Base-by-base conservation (phyloP, 1,284 basidiomycete species). In the Tilletia walkeri region DNA sequence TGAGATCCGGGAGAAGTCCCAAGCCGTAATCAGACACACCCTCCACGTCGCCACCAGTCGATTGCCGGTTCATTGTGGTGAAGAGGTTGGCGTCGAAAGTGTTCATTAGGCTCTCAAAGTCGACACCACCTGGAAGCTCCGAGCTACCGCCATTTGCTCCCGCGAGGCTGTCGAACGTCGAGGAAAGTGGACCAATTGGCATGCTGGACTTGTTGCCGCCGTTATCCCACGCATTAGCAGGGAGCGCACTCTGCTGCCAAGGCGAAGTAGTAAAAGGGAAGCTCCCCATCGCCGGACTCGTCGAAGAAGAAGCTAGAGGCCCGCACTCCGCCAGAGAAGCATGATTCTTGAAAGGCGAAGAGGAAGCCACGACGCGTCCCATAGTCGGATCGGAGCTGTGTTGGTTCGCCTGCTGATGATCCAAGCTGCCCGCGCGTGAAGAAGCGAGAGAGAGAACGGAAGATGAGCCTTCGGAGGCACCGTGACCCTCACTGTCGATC, bases 31-130 rank as follows among this genome's bases (percentile, higher is more conserved):
- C 34, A 5, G 56, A 9, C 20, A 30, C 18, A 30, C 20, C 36
- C 14, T 10, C 56, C 24, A 61, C 24, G 6, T 61, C 56, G 7
- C 24, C 10, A 5, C 16, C 24, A 30, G 14, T 7, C 24, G 24
- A 36, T 45, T 7, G 41, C 41, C 14, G 41, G 14, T 45, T 45
- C 41, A 45, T 7, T 45, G 41, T 9, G 18, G 34, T 61, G 56
- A 61, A 61, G 20, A 61, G 16, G 56, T 10, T 34, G 18, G 56
- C 56, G 56, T 61, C 56, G 36, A 61, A 61, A 6, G 24, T 61
- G 56, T 61, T 61, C 24, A 61, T 30, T 2, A 61, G 56, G 5
- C 14, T 34, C 9, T 61, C 56, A 18, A 61, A 38, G 18, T 61
- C 56, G 56, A 61, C 36, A 14, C 41, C 14, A 3, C 41, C 41